Evolutionary conservation across 257 asterid species (phyloP).

Genomic region (Ophiorrhiza pumila): DNA sequence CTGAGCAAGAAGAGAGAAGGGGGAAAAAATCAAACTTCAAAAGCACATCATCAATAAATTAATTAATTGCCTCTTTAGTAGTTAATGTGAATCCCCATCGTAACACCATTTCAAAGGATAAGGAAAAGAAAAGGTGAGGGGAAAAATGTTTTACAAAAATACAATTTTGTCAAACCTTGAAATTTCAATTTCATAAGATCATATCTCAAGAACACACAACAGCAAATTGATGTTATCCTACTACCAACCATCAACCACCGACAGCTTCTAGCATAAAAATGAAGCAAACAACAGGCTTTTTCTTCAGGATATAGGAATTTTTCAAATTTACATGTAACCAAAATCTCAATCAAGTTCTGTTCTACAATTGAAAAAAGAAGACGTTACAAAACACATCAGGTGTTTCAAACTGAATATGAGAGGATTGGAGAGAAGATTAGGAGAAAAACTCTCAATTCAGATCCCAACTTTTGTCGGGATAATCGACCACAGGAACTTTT

Average conservation of each 20-base stretch:
- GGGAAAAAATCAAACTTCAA: slow-evolving; percentile 5
- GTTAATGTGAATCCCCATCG: neutral
- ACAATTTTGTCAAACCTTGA: neutral
- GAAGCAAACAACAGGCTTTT: neutral
- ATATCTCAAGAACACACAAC: neutral
- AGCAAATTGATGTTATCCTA: neutral
- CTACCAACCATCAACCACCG: neutral
- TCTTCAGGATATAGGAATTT: neutral
- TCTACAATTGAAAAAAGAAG: neutral
- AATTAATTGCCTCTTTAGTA: neutral
- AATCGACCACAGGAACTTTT: neutral
- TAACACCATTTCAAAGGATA: neutral
- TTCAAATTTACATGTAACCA: neutral
- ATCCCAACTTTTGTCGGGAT: neutral
- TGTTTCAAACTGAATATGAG: neutral
- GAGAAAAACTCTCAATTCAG: neutral
- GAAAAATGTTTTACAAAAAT: neutral
- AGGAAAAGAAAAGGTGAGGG: neutral
- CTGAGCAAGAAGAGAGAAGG: slow-evolving; percentile 30
- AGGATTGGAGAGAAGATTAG: neutral
- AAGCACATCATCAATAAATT: neutral
- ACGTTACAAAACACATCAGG: neutral
- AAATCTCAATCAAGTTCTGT: neutral
- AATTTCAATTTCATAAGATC: neutral
- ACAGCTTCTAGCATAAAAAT: neutral